These are phyloP conservation scores for Cystofilobasidium ferigula DNA, from an alignment of 768 basidiomycete genomes.

Conservation along the genomic window DNA sequence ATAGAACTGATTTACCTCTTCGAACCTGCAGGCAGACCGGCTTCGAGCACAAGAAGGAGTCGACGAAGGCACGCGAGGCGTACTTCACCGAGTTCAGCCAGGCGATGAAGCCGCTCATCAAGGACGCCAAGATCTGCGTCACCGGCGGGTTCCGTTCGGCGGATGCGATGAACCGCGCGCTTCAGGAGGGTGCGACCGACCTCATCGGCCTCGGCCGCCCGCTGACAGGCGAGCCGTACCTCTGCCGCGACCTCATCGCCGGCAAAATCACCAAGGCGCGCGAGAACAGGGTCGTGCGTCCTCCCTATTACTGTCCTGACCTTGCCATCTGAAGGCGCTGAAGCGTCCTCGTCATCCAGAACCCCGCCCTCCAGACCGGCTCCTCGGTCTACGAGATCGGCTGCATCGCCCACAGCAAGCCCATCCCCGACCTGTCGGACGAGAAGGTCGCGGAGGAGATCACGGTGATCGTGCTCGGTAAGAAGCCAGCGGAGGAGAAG, in stretches of 20 bases:
- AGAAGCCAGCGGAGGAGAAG: conserved; percentile 10
- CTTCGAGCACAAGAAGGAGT: conserved; percentile 34
- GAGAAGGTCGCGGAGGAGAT: conserved; percentile 21
- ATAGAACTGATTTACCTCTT: too few relatives aligned
- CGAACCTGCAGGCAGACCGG: too few relatives aligned
- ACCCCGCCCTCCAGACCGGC: conserved; percentile 20
- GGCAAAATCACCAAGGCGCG: conserved; percentile 30
- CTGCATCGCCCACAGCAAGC: conserved; percentile 16
- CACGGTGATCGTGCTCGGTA: conserved; percentile 24
- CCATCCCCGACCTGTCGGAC: conserved; percentile 27
- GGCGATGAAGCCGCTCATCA: conserved; percentile 29
- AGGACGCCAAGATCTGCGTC: conserved; percentile 31
- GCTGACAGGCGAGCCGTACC: conserved; percentile 34
- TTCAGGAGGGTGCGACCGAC: conserved; percentile 29
- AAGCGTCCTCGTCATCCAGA: not conserved
- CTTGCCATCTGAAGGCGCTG: not conserved
- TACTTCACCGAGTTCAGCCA: conserved; percentile 35
- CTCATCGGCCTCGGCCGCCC: conserved; percentile 36
- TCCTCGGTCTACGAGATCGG: conserved; percentile 25
- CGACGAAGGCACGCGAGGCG: conserved; percentile 32
- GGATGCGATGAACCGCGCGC: conserved; percentile 28
- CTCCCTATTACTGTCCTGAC: not conserved
- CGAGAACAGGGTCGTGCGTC: conserved; percentile 28
- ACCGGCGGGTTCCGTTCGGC: conserved; percentile 37
- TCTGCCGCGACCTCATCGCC: conserved; percentile 31